Evolutionary conservation across 805 yeast species (phyloP).

Genomic region (Clavispora phyllophila): DNA sequence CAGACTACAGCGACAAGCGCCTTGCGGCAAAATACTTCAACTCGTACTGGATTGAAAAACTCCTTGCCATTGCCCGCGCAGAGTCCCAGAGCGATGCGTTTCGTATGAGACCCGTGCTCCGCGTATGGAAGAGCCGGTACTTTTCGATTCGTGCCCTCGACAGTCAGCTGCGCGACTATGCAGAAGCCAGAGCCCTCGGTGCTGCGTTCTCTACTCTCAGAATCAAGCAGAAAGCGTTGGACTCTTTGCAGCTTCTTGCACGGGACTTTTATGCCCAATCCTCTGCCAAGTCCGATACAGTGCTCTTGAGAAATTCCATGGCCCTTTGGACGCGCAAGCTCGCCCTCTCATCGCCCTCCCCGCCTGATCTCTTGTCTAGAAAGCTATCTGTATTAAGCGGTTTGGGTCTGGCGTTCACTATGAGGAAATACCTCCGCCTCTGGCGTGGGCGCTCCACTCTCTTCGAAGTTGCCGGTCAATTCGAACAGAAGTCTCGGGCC

Average conservation of each 20-base stretch:
- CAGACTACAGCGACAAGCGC: background rate
- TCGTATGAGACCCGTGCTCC: background rate
- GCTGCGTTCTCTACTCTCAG: background rate
- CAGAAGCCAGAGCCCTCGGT: background rate
- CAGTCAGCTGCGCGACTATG: background rate
- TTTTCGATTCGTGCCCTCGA: slow-evolving; percentile 2
- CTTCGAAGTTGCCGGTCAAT: background rate
- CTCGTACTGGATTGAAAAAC: background rate
- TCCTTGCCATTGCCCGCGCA: background rate
- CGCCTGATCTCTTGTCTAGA: background rate
- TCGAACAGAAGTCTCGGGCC: slow-evolving; percentile 5
- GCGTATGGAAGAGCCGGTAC: background rate
- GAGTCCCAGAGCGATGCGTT: background rate
- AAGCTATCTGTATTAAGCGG: background rate
- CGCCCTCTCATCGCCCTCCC: background rate
- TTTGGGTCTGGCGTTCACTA: background rate
- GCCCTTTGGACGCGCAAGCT: background rate
- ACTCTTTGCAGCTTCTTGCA: background rate
- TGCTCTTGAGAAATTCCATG: background rate
- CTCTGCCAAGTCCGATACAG: background rate
- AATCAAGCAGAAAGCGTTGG: background rate
- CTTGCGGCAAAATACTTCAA: background rate
- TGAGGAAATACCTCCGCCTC: background rate
- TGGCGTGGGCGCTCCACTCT: background rate
- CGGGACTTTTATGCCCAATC: background rate